Evolutionary conservation across 768 basidiomycete species (phyloP).

Genomic region (Mycena polygramma): DNA sequence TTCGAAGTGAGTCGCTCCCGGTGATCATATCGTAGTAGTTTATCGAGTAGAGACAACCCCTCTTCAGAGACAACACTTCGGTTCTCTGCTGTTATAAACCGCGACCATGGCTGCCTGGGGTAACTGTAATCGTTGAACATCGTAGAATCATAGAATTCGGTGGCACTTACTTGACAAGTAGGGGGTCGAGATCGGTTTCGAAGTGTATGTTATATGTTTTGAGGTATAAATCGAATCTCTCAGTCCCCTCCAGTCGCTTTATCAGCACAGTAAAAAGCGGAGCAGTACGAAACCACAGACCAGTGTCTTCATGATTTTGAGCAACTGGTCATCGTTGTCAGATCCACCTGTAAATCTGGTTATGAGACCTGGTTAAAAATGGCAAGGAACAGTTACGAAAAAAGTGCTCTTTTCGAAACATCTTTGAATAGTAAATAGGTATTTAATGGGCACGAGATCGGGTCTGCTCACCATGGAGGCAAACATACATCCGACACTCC

Average conservation of each 20-base stretch:
- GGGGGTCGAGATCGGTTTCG: conserved; percentile 69
- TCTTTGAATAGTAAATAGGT: conserved; percentile 50
- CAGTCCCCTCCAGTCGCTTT: conserved; percentile 56
- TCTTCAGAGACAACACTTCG: conserved; percentile 70
- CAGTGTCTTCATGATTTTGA: conserved; percentile 76
- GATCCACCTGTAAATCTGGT: conserved; percentile 52
- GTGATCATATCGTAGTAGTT: conserved; percentile 77
- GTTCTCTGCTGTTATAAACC: conserved; percentile 71
- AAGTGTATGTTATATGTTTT: conserved; percentile 75
- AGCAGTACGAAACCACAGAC: conserved; percentile 39
- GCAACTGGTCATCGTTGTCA: conserved; percentile 80
- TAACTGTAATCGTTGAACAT: conserved; percentile 53
- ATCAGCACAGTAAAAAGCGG: not conserved
- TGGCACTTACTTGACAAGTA: conserved; percentile 61
- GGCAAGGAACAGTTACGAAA: conserved; percentile 57
- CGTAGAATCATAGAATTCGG: not conserved
- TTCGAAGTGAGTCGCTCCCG: conserved; percentile 75
- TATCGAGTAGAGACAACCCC: conserved; percentile 76
- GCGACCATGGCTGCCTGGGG: conserved; percentile 73
- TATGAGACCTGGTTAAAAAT: not conserved
- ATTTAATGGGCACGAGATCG: not conserved
- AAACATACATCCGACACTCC: conserved; percentile 82
- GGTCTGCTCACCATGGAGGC: conserved; percentile 71
- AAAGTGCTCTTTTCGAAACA: conserved; percentile 81
- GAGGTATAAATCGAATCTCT: conserved; percentile 72